Evolutionary conservation across 2,329 filamentous ascomycete species (phyloP).

Genomic region (Fusarium nurragi): DNA sequence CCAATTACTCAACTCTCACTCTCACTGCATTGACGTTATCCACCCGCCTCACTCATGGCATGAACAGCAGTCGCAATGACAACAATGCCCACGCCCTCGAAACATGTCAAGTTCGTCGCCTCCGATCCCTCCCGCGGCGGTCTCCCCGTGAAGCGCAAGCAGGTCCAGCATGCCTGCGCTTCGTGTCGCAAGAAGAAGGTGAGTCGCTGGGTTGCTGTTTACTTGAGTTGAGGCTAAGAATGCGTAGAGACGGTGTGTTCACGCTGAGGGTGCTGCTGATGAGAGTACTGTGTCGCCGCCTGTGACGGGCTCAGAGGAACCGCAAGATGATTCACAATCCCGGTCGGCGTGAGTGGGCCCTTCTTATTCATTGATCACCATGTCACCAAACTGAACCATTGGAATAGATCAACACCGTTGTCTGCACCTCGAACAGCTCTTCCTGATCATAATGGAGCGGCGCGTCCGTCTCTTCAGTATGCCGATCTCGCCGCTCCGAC

Average conservation of each 20-base stretch:
- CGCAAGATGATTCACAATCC: conserved; percentile 40
- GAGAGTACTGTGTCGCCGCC: conserved; percentile 30
- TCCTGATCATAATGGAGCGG: conserved; percentile 14
- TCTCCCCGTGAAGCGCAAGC: conserved; percentile 67
- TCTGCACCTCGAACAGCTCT: conserved; percentile 10
- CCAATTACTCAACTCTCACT: not conserved
- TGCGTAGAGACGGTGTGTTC: conserved; percentile 56
- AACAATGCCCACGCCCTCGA: conserved; percentile 35
- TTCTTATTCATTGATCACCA: conserved; percentile 1
- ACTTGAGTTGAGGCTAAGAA: not conserved
- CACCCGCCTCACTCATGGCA: conserved; percentile 15
- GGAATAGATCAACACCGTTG: conserved; percentile 23
- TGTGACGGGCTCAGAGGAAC: conserved; percentile 34
- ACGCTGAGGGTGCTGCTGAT: conserved; percentile 50
- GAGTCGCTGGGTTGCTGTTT: not conserved
- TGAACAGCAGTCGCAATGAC: not conserved
- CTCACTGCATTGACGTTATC: conserved; percentile 4
- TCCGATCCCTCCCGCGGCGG: conserved; percentile 61
- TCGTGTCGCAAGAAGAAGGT: conserved; percentile 66
- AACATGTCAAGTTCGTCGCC: conserved; percentile 65
- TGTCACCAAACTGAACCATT: not conserved
- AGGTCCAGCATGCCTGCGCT: conserved; percentile 66
- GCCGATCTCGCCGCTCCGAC: conserved; percentile 12
- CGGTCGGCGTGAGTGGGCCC: conserved; percentile 47
- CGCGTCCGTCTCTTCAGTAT: conserved; percentile 25